Evolutionary conservation across 163 green algal species (phyloP), one percentile per base, ranked within the genome.

Genomic region (Coccomyxa subellipsoidea): DNA sequence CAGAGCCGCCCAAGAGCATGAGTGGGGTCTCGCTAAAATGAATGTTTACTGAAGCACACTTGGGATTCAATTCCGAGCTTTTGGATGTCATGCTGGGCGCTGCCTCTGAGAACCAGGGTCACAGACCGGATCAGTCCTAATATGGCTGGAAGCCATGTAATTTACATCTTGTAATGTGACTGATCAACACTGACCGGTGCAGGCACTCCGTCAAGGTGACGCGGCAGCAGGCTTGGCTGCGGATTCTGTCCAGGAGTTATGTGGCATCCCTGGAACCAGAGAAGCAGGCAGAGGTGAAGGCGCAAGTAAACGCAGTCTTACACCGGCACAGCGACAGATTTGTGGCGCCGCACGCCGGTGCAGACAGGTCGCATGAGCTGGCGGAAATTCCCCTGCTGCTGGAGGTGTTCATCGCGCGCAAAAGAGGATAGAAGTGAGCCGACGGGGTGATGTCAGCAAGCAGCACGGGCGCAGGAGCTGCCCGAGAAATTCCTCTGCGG

Each of bases 161-260:
- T n/a, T n/a, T n/a, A n/a, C n/a, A n/a, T n/a, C n/a, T n/a, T n/a
- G n/a, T n/a, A n/a, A n/a, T n/a, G n/a, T n/a, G n/a, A n/a, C n/a
- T n/a, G n/a, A n/a, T n/a, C n/a, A n/a, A n/a, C n/a, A n/a, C n/a
- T n/a, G n/a, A n/a, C n/a, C n/a, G n/a, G n/a, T n/a, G 66, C 66
- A 73, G 66, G 66, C 66, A 73, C 66, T 36, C 27, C n/a, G 27
- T 73, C 66, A 73, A 12, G 66, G 66, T 73, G 66, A 73, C 66
- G 31, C 66, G 66, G 66, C 66, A 73, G 18, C 66, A 73, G 66
- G 66, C 66, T 4, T 73, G 66, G 66, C 29, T 18, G 7, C 27
- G 66, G 8, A 73, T 73, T 12, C 29, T 73, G 66, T 73, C 66
- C n/a, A 32, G 66, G 66, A 73, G 66, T 23, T 73, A 73, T 36